Conservation (phyloP, 108 stramenopile species). For the Thalassiosira profunda region DNA sequence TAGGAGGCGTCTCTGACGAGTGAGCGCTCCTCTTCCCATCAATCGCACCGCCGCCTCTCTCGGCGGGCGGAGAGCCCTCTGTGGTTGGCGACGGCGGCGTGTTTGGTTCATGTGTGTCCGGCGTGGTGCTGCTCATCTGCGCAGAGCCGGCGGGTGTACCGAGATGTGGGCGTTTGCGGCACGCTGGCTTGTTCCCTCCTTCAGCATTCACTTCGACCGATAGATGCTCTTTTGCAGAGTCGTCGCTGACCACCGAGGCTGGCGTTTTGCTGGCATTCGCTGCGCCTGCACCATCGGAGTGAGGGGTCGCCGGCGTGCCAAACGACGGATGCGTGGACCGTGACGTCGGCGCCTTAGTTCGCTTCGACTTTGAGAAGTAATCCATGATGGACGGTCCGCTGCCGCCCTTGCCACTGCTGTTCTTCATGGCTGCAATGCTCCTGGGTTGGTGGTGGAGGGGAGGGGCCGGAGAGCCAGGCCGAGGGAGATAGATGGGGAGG, state of each 20-base stretch:
- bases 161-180: background rate
- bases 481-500: too few relatives aligned
- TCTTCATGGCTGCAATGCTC: too few relatives aligned
- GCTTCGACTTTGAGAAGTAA: constrained; percentile 13
- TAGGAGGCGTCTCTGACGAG: constrained; percentile 3
- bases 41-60: background rate
- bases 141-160: background rate
- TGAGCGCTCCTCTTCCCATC: background rate
- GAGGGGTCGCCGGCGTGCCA: too few relatives aligned
- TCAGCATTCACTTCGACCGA: background rate
- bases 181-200: background rate
- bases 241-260: background rate
- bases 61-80: background rate
- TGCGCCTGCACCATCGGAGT: background rate
- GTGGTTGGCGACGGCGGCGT: constrained; percentile 6
- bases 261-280: background rate
- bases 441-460: too few relatives aligned
- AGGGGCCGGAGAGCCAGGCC: too few relatives aligned
- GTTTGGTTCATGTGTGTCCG: constrained; percentile 3
- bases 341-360: too few relatives aligned
- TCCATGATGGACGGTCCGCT: background rate
- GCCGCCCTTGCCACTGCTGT: background rate
- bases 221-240: background rate
- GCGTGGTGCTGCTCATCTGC: too few relatives aligned
- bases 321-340: too few relatives aligned